Conservation (phyloP, 1,139 yeast genomes). For the Lodderomyces metapsilosis region DNA sequence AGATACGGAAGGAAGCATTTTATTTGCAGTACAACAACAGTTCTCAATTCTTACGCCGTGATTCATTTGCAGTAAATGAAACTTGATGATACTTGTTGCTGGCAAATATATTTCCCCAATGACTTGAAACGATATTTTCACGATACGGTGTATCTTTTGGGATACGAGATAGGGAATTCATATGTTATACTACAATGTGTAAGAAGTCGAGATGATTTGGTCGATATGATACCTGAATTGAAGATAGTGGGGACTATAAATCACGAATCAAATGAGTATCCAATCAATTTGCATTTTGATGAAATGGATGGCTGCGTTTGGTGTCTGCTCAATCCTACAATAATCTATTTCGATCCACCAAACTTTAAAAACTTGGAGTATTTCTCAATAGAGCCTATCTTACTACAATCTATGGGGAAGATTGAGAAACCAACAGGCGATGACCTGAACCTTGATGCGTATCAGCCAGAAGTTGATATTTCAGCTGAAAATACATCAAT, state of each 20-base stretch:
- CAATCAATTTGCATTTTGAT: slow-evolving; percentile 13
- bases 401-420: slow-evolving; percentile 52
- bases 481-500: slow-evolving; percentile 13
- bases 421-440: neutral
- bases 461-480: slow-evolving; percentile 12
- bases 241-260: slow-evolving; percentile 23
- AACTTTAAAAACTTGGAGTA: slow-evolving; percentile 72
- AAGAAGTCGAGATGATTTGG: slow-evolving; percentile 10
- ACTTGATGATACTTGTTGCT: slow-evolving; percentile 6
- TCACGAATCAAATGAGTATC: slow-evolving; percentile 8
- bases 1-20: slow-evolving; percentile 16
- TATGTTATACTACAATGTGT: slow-evolving; percentile 25
- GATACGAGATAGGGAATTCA: slow-evolving; percentile 25
- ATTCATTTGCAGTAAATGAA: slow-evolving; percentile 31
- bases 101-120: slow-evolving; percentile 36
- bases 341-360: slow-evolving; percentile 74
- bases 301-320: neutral
- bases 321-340: slow-evolving; percentile 19
- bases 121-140: slow-evolving; percentile 23
- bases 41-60: slow-evolving; percentile 43
- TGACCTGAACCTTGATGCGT: slow-evolving; percentile 9
- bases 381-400: slow-evolving; percentile 71
- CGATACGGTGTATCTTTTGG: slow-evolving; percentile 19
- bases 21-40: slow-evolving; percentile 41
- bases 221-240: slow-evolving; percentile 15